These are phyloP conservation scores for Rauvolfia tetraphylla DNA, from an alignment of 257 asterid species.

Conservation along the genomic window DNA sequence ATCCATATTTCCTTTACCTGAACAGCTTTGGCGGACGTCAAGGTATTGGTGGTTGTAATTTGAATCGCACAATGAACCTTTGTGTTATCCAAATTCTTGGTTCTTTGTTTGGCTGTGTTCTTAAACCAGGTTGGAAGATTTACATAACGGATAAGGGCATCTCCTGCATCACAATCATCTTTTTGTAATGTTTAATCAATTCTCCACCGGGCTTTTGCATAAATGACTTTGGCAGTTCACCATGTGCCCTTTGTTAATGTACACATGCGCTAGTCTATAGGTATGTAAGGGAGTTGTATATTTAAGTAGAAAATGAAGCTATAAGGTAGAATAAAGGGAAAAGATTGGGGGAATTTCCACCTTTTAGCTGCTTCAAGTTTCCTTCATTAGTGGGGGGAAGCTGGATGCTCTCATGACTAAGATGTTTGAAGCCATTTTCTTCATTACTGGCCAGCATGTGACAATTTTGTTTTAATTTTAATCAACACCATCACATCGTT, in stretches of 20 bases:
- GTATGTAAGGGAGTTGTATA: not conserved
- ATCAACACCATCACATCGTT: no score
- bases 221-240: not conserved
- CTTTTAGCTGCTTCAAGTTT: slow-evolving; percentile 16
- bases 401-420: slow-evolving; percentile 10
- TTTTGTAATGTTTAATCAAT: not conserved
- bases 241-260: not conserved
- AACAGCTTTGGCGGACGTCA: not conserved
- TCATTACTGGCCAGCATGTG: slow-evolving; percentile 2
- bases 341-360: not conserved
- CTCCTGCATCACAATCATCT: not conserved
- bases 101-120: not conserved
- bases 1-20: no score
- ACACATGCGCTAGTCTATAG: not conserved
- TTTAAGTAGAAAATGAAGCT: not conserved
- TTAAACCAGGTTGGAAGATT: not conserved
- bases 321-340: not conserved
- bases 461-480: not conserved
- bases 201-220: no score
- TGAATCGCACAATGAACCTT: not conserved
- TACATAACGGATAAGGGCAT: not conserved
- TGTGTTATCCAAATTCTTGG: not conserved
- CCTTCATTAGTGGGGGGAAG: slow-evolving; percentile 13
- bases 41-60: not conserved
- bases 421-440: not conserved